A percentile compares a stretch with the other conserved stretches of the same genome.
These are phyloP conservation scores for Rhynchospora breviuscula DNA, from an alignment of 176 grass and related monocot genomes.

Conservation along the genomic window DNA sequence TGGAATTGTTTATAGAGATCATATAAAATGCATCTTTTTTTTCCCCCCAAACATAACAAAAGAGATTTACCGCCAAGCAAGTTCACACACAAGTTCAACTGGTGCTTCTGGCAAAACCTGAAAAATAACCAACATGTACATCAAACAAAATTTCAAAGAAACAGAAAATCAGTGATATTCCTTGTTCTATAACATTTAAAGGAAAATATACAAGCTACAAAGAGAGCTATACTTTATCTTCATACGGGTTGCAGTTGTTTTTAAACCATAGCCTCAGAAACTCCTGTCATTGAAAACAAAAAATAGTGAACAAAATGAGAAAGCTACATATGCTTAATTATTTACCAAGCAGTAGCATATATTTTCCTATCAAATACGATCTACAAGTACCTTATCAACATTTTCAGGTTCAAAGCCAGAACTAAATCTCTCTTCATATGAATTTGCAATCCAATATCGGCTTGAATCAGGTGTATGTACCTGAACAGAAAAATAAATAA, in stretches of 20 bases:
- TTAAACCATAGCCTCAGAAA: constrained; percentile 96
- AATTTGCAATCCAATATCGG: constrained; percentile 94
- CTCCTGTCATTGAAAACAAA: constrained; percentile 45
- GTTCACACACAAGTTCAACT: constrained; percentile 73
- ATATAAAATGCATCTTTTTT: not conserved
- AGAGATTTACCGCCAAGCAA: constrained; percentile 72
- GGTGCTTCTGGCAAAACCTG: constrained; percentile 91
- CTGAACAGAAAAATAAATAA: constrained; percentile 32
- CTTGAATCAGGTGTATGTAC: constrained; percentile 97
- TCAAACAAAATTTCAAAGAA: constrained; percentile 15
- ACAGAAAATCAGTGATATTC: not conserved
- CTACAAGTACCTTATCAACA: constrained; percentile 70
- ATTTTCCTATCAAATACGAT: not conserved
- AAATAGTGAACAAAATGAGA: constrained; percentile 11
- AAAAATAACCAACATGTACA: constrained; percentile 21
- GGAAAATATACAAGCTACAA: not conserved
- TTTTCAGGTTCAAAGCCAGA: constrained; percentile 88
- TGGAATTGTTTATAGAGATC: not conserved
- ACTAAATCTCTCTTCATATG: constrained; percentile 69
- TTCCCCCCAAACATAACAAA: not conserved
- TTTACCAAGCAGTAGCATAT: not conserved
- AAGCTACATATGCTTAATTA: not conserved
- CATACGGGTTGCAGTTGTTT: constrained; percentile 94
- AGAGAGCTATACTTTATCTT: constrained; percentile 53
- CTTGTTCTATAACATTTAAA: not conserved